These are phyloP conservation scores for Blastocystis sp. DNA, from an alignment of 352 stramenopile species.

Conservation along the genomic window DNA sequence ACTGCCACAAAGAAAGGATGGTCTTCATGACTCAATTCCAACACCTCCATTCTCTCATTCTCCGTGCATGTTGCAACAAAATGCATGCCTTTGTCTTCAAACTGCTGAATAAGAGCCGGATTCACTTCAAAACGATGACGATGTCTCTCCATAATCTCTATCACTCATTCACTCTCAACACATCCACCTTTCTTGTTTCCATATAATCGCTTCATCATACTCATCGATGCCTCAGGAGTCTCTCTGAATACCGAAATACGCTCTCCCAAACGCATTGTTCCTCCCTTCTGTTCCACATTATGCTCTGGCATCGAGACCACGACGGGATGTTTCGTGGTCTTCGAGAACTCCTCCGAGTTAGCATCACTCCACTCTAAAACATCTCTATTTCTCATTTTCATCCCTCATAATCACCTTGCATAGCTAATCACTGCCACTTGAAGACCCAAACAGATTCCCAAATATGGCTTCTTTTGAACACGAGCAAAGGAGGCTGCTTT, in stretches of 20 bases:
- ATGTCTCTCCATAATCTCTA: conserved; percentile 89
- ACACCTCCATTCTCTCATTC: conserved; percentile 94
- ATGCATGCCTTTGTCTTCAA: conserved; percentile 82
- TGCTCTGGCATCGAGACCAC: conserved; percentile 99
- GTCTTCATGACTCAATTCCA: conserved; percentile 85
- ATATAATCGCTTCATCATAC: conserved; percentile 66
- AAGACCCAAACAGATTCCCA: conserved; percentile 97
- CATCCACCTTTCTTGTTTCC: conserved; percentile 76
- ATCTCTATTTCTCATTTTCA: conserved; percentile 31
- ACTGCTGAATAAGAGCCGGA: conserved; percentile 83
- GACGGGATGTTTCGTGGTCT: conserved; percentile 79
- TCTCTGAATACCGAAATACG: background rate
- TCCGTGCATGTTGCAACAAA: conserved; percentile 96
- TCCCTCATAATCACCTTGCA: background rate
- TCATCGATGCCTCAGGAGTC: background rate
- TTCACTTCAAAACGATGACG: conserved; percentile 99
- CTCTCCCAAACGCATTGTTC: conserved; percentile 97
- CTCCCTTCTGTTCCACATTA: conserved; percentile 92
- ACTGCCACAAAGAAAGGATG: conserved; percentile 98
- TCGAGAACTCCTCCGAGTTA: conserved; percentile 75
- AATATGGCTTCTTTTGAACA: conserved; percentile 89
- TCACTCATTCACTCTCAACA: conserved; percentile 83
- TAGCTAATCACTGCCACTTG: conserved; percentile 76
- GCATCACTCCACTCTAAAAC: conserved; percentile 69
- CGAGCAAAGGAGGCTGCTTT: conserved; percentile 88